Conservation (phyloP, 805 yeast genomes). For the Babjeviella inositovora region DNA sequence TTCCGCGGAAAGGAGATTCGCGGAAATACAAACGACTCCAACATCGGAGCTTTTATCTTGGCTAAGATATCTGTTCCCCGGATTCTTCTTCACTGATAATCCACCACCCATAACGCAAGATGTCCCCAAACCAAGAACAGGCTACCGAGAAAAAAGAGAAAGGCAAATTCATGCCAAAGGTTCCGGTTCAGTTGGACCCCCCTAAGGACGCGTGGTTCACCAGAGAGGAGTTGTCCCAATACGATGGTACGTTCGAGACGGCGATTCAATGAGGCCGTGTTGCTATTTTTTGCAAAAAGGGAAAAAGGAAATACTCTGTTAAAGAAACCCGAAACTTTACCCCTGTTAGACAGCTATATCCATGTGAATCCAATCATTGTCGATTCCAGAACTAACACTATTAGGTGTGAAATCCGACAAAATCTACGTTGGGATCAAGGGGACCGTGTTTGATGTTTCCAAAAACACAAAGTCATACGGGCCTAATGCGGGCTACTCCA, state of each 20-base stretch:
- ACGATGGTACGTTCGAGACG: slow-evolving; percentile 20
- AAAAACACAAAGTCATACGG: slow-evolving; percentile 56
- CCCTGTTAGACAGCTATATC: too few species aligned
- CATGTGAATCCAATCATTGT: too few species aligned
- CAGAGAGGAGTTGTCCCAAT: slow-evolving; percentile 20
- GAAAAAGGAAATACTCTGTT: too few species aligned
- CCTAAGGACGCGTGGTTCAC: slow-evolving; percentile 30
- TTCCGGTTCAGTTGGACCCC: slow-evolving; percentile 30
- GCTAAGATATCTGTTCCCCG: slow-evolving; percentile 1
- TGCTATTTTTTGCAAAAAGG: too few species aligned
- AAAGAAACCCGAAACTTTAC: too few species aligned
- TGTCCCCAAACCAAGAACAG: slow-evolving; percentile 1
- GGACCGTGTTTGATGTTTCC: slow-evolving; percentile 67
- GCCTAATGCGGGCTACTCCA: slow-evolving; percentile 57
- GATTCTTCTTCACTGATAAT: slow-evolving; percentile 2
- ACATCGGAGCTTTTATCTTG: slow-evolving; percentile 5
- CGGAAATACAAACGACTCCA: neutral
- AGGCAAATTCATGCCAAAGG: slow-evolving; percentile 34
- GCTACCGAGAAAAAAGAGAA: slow-evolving; percentile 2
- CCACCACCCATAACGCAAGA: neutral
- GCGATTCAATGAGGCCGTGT: too few species aligned
- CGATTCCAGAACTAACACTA: slow-evolving; percentile 9
- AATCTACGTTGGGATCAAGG: slow-evolving; percentile 63
- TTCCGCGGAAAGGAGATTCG: too few species aligned
- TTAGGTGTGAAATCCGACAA: slow-evolving; percentile 21